Evolutionary conservation across 768 basidiomycete genomes (phyloP), one percentile per base, ranked within the genome.

Genomic region (Hygrophoropsis aurantiaca): DNA sequence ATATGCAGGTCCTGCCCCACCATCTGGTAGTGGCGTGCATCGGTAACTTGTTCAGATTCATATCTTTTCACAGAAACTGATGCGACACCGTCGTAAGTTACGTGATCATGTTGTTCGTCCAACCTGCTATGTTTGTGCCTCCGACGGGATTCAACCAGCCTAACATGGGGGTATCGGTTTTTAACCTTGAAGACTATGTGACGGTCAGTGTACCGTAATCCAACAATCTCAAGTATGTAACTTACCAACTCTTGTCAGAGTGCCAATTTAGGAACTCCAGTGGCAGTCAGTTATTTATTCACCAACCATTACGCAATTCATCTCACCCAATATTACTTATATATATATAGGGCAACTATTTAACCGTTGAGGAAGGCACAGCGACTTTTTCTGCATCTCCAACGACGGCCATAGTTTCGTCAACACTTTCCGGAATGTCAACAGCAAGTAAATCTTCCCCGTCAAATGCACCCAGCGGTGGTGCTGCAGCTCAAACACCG

Each of bases 1-100:
- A 33, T 91, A 90, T 58, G 81, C 81, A 41, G 85, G 87, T 13
- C 89, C 89, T 43, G 78, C 75, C 44, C 89, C 88, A 44, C 69
- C 83, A 16, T 61, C 72, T 21, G 86, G 87, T 24, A 81, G 78
- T 48, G 88, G 90, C 34, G 74, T 87, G 44, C 90, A 91, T 65
- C 79, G 88, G 85, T 84, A 47, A 63, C 47, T 53, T 11, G 3
- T 38, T 41, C 9, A 38, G n/a, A 25, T 11, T 9, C n/a, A 18
- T 5, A 16, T 27, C 24, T 16, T 20, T 20, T 20, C 20, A 26
- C 16, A 13, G 26, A 18, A n/a, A 47, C 27, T 35, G 20, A 43
- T 11, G 27, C n/a, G n/a, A 48, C 38, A 21, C 43, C 18, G 42
- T 15, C 21, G 33, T 19, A 54, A 87, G 88, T 62, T 91, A 90